These are phyloP conservation scores for Penicillium fuscoglaucum DNA, from an alignment of 2,329 filamentous ascomycete species.

Conservation along the genomic window DNA sequence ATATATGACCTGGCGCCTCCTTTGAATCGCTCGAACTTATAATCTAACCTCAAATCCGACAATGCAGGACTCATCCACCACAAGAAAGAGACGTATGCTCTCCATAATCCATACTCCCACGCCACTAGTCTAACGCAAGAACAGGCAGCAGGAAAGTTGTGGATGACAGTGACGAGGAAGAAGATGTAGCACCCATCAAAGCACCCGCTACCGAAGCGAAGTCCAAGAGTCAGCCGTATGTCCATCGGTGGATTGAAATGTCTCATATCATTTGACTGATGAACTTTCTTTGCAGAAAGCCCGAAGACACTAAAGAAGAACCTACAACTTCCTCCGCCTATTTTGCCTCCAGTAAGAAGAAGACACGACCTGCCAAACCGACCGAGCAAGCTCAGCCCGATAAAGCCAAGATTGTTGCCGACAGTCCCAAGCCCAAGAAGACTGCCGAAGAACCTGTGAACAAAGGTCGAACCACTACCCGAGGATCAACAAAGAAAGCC, in stretches of 20 bases:
- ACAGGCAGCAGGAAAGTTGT: conserved; percentile 65
- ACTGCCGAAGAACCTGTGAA: conserved; percentile 21
- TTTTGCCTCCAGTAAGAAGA: conserved; percentile 61
- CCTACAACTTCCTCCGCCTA: conserved; percentile 64
- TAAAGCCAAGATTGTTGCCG: conserved; percentile 20
- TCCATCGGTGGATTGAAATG: conserved; percentile 3
- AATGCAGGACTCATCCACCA: conserved; percentile 28
- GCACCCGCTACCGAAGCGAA: conserved; percentile 40
- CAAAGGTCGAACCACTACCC: conserved; percentile 14
- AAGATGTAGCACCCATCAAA: conserved; percentile 49
- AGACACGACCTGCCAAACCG: conserved; percentile 46
- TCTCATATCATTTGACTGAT: conserved; percentile 11
- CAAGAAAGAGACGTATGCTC: conserved; percentile 40
- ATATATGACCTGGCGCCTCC: background rate
- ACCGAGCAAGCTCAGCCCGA: conserved; percentile 12
- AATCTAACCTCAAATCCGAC: conserved; percentile 10
- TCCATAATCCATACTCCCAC: background rate
- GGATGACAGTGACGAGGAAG: conserved; percentile 79
- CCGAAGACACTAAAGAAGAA: conserved; percentile 53
- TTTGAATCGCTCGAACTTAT: background rate
- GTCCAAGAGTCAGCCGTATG: conserved; percentile 51
- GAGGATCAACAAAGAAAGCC: conserved; percentile 35
- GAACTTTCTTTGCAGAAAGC: conserved; percentile 40
- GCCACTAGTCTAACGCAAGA: conserved; percentile 13
- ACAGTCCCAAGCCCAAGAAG: conserved; percentile 19